Evolutionary conservation across 805 yeast species (phyloP).

Genomic region (Zygotorulaspora florentina): DNA sequence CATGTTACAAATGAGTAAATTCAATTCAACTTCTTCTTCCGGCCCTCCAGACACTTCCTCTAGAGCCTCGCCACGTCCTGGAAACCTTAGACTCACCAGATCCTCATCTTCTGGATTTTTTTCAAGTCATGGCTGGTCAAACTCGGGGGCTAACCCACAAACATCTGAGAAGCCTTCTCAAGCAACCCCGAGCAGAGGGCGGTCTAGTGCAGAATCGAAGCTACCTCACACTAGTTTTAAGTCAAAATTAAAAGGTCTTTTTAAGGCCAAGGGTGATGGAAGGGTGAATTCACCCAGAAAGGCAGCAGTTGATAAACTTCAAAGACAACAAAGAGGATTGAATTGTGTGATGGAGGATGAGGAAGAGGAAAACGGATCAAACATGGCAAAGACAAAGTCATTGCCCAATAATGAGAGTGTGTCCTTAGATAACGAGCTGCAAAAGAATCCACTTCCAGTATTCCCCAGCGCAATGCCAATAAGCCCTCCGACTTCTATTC

Average conservation of each 20-base stretch:
- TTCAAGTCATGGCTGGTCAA: slow-evolving; percentile 1
- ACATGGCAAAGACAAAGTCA: slow-evolving; percentile 9
- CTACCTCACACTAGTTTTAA: slow-evolving; percentile 6
- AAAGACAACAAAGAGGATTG: slow-evolving; percentile 12
- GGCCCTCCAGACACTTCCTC: neutral
- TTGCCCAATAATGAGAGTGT: slow-evolving; percentile 4
- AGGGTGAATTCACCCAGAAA: slow-evolving; percentile 14
- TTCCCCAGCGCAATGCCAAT: neutral
- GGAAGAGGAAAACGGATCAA: slow-evolving; percentile 28
- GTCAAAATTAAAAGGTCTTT: slow-evolving; percentile 9
- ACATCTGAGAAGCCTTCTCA: neutral
- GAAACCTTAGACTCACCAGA: slow-evolving; percentile 4
- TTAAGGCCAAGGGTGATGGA: slow-evolving; percentile 8
- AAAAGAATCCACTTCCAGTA: neutral
- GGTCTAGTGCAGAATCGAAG: slow-evolving; percentile 6
- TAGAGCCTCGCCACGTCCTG: neutral
- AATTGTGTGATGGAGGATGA: slow-evolving; percentile 28
- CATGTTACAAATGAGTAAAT: neutral
- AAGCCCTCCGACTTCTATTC: neutral
- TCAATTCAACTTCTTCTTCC: neutral
- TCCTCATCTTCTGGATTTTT: slow-evolving; percentile 10
- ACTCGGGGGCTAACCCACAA: neutral
- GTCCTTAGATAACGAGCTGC: neutral
- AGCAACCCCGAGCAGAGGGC: slow-evolving; percentile 7
- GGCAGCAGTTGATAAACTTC: slow-evolving; percentile 6